These are phyloP conservation scores for Aureobasidium pullulans DNA, from an alignment of 2,329 filamentous ascomycete species.

Conservation along the genomic window DNA sequence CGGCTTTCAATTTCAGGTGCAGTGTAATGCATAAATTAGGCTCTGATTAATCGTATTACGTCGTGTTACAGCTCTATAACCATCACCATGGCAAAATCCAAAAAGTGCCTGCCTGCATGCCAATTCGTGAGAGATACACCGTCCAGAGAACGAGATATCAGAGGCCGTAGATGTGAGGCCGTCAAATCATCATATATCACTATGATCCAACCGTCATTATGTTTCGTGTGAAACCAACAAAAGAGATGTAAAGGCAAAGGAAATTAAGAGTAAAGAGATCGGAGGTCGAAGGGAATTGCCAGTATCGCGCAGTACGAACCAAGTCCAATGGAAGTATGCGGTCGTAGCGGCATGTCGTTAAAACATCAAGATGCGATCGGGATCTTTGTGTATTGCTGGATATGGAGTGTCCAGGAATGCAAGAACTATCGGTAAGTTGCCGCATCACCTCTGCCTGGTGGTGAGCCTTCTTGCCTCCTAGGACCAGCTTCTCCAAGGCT, in stretches of 20 bases:
- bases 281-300: background rate
- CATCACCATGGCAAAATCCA: too few relatives aligned
- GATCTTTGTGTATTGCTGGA: background rate
- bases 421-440: background rate
- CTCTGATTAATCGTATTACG: too few relatives aligned
- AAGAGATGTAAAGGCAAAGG: background rate
- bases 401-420: too few relatives aligned
- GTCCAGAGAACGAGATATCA: background rate
- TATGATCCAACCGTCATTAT: background rate
- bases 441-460: background rate
- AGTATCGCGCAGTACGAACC: background rate
- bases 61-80: too few relatives aligned
- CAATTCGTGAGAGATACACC: background rate
- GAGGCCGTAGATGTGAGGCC: background rate
- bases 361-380: background rate
- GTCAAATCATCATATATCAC: background rate
- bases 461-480: background rate
- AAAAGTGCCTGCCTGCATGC: background rate
- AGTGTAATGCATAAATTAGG: too few relatives aligned
- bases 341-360: background rate
- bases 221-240: constrained; percentile 8
- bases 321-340: background rate
- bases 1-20: too few relatives aligned
- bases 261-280: background rate
- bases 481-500: background rate